phyloP scores from a whole-genome alignment of 164 flowering plant genomes.

The Hamamelis virginiana region DNA sequence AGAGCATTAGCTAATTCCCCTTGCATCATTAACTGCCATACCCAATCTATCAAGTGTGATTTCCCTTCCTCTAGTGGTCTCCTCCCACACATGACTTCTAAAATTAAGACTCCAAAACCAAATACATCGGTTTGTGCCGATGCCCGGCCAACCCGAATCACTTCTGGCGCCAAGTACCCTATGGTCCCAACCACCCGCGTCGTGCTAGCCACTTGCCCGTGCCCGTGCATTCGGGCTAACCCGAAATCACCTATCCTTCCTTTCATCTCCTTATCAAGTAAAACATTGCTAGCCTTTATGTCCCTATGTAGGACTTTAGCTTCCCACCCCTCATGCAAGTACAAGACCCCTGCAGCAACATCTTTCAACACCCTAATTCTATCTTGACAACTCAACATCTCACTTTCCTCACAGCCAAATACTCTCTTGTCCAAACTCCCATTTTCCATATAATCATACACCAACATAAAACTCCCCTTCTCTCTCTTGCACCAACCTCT shows the following conservation, averaged over 20 bases:
- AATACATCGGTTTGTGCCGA: slow-evolving; percentile 58
- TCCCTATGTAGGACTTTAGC: slow-evolving; percentile 62
- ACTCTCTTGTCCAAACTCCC: slow-evolving; percentile 66
- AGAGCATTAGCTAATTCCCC: slow-evolving; percentile 38
- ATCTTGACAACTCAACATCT: slow-evolving; percentile 40
- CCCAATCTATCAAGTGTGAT: slow-evolving; percentile 48
- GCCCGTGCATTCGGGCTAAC: slow-evolving; percentile 58
- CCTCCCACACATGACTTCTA: slow-evolving; percentile 67
- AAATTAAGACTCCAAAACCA: slow-evolving; percentile 53
- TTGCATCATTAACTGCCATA: slow-evolving; percentile 32
- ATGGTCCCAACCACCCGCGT: slow-evolving; percentile 64
- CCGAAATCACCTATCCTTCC: slow-evolving; percentile 74
- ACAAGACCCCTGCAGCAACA: slow-evolving; percentile 59
- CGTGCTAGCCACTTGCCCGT: slow-evolving; percentile 41
- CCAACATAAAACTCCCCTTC: slow-evolving; percentile 47
- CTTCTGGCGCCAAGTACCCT: slow-evolving; percentile 71
- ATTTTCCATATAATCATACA: slow-evolving; percentile 72
- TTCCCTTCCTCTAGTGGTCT: slow-evolving; percentile 60
- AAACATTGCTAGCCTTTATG: slow-evolving; percentile 71
- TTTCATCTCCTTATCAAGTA: slow-evolving; percentile 65
- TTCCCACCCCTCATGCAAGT: slow-evolving; percentile 75
- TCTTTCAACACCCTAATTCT: slow-evolving; percentile 49
- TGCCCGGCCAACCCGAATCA: slow-evolving; percentile 50
- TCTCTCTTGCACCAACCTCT: slow-evolving; percentile 77
- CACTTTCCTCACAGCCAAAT: slow-evolving; percentile 39